Evolutionary conservation across 768 basidiomycete species (phyloP).

Genomic region (Phanerochaete sordida): DNA sequence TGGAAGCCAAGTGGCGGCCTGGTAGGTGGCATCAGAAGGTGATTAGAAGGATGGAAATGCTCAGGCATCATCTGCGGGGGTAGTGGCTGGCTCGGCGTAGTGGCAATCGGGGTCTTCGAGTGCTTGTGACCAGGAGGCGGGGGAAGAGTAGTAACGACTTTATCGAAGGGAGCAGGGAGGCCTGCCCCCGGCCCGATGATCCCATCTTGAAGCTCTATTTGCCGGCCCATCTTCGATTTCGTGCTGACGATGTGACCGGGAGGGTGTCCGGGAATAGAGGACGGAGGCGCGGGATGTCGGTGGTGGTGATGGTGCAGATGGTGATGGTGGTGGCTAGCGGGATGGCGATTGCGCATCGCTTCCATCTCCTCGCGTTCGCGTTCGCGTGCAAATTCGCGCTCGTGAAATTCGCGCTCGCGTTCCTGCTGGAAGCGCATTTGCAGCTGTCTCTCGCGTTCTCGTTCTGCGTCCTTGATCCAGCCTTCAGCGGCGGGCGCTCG

Average conservation of each 20-base stretch:
- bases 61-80: constrained; percentile 11
- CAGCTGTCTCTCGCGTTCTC: neutral
- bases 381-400: neutral
- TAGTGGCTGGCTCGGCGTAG: constrained; percentile 1
- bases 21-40: constrained; percentile 21
- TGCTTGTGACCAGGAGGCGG: constrained; percentile 14
- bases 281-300: constrained; percentile 15
- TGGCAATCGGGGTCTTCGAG: constrained; percentile 13
- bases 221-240: constrained; percentile 6
- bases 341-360: constrained; percentile 11
- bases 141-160: constrained; percentile 8
- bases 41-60: constrained; percentile 22
- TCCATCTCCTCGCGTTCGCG: constrained; percentile 21
- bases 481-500: neutral
- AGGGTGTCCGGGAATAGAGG: constrained; percentile 1
- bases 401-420: constrained; percentile 20
- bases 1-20: constrained; percentile 15
- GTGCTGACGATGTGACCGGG: neutral
- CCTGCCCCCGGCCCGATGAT: neutral
- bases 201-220: neutral
- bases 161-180: constrained; percentile 10
- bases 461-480: constrained; percentile 1
- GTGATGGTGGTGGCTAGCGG: constrained; percentile 14
- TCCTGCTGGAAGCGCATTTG: constrained; percentile 18
- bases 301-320: constrained; percentile 22